A percentile compares a stretch with the other conserved stretches of the same genome.
Evolutionary conservation across 139 green algal species (phyloP).

Genomic region (Chlorella sp.): DNA sequence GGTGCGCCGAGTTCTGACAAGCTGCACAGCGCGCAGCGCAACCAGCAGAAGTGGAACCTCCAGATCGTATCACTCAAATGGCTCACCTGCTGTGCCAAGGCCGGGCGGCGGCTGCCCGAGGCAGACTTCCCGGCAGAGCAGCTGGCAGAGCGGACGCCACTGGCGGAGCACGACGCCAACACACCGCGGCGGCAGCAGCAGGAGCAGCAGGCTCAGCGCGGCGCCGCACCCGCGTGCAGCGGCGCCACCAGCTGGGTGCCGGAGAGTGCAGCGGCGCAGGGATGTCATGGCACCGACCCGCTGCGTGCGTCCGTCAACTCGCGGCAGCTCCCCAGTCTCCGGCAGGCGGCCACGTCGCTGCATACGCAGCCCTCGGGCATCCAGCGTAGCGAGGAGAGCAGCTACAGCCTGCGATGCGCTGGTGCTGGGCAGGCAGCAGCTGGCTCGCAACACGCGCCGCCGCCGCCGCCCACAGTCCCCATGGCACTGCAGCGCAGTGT

Average conservation of each 20-base stretch:
- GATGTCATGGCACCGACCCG: background rate
- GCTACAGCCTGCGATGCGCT: background rate
- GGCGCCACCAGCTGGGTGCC: background rate
- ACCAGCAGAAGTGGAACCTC: slow-evolving; percentile 13
- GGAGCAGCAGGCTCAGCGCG: too few relatives aligned
- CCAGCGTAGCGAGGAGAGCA: background rate
- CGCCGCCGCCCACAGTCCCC: too few relatives aligned
- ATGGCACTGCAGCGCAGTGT: too few relatives aligned
- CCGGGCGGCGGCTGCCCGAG: background rate
- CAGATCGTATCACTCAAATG: slow-evolving; percentile 7
- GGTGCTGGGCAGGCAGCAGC: background rate
- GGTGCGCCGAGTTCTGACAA: slow-evolving; percentile 6
- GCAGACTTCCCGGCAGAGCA: background rate
- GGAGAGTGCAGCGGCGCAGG: background rate
- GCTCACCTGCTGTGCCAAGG: background rate
- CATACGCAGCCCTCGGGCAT: slow-evolving; percentile 9
- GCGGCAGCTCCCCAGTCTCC: slow-evolving; percentile 4
- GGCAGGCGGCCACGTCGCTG: background rate
- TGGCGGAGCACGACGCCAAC: background rate
- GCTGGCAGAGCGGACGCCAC: background rate
- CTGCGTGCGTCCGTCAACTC: slow-evolving; percentile 7
- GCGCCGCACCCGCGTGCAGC: too few relatives aligned
- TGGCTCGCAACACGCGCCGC: background rate
- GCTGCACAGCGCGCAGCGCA: slow-evolving; percentile 5
- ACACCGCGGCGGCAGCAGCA: background rate